Percentiles rank a stretch among this genome's conserved stretches.
These are phyloP conservation scores for Lactifluus subvellereus DNA, from an alignment of 768 basidiomycete genomes.

Conservation along the genomic window DNA sequence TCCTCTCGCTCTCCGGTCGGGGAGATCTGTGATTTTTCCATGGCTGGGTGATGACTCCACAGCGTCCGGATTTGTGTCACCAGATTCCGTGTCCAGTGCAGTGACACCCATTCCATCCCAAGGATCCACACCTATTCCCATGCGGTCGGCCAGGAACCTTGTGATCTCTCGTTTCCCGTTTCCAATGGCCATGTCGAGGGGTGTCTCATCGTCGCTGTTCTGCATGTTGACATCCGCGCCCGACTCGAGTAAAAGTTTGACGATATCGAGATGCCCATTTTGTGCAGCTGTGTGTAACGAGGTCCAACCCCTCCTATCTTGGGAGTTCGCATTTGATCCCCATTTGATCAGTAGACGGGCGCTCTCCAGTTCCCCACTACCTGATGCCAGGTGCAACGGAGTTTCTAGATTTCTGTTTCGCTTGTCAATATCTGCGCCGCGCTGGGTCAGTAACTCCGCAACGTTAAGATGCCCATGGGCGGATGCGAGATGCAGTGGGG, in stretches of 20 bases:
- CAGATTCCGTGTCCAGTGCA: no score
- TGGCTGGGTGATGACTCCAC: no score
- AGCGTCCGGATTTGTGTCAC: no score
- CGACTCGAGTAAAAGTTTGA: background rate
- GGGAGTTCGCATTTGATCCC: background rate
- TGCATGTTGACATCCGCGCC: no score
- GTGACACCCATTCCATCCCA: no score
- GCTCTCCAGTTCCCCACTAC: background rate
- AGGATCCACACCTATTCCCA: no score
- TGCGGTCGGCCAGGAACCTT: no score
- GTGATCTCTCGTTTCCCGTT: no score
- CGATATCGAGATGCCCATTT: background rate
- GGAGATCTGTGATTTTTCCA: no score
- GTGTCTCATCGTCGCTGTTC: no score
- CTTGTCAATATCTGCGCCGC: background rate
- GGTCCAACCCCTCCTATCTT: background rate
- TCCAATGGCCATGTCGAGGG: no score
- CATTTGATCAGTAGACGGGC: background rate
- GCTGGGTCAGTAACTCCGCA: background rate
- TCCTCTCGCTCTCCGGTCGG: no score
- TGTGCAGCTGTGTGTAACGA: background rate
- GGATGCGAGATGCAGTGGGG: background rate
- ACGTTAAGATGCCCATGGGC: background rate
- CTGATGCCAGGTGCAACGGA: background rate
- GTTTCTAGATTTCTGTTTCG: background rate